Conservation (phyloP, 2,329 filamentous ascomycete species). For the Trichoderma aggressivum region DNA sequence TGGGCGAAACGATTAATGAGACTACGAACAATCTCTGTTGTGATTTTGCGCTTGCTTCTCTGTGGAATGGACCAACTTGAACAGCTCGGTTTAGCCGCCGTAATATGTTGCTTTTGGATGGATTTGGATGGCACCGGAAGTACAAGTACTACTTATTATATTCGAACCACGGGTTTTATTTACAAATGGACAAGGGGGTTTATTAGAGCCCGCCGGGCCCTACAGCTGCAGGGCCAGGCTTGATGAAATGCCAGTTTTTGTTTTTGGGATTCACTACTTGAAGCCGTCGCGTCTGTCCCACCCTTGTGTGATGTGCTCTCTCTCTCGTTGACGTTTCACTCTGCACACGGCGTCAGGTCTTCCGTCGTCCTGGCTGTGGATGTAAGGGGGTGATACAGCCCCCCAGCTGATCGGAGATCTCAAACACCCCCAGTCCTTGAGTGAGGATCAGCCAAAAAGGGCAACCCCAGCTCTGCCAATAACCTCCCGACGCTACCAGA, state of each 20-base stretch:
- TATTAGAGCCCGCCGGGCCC: slow-evolving; percentile 5
- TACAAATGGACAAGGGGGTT: neutral
- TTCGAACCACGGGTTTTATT: neutral
- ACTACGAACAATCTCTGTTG: slow-evolving; percentile 10
- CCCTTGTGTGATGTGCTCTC: neutral
- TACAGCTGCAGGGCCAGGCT: neutral
- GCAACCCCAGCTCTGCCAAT: slow-evolving; percentile 16
- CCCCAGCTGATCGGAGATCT: slow-evolving; percentile 14
- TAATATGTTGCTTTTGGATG: slow-evolving; percentile 15
- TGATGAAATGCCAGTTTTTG: slow-evolving; percentile 1
- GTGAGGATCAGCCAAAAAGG: slow-evolving; percentile 13
- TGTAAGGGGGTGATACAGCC: slow-evolving; percentile 13
- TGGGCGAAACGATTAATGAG: slow-evolving; percentile 11
- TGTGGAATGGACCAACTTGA: neutral
- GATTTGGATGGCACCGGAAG: slow-evolving; percentile 11
- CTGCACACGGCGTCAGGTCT: neutral
- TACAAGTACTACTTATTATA: neutral
- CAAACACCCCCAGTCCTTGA: neutral
- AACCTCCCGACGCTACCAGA: neutral
- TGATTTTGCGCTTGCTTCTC: slow-evolving; percentile 13
- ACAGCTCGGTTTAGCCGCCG: neutral
- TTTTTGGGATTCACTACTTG: neutral
- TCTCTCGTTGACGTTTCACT: neutral
- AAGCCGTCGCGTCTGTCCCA: neutral
- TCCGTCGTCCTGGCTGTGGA: neutral